Conservation (phyloP, 2,329 filamentous ascomycete genomes). For the Escovopsis sp. region DNA sequence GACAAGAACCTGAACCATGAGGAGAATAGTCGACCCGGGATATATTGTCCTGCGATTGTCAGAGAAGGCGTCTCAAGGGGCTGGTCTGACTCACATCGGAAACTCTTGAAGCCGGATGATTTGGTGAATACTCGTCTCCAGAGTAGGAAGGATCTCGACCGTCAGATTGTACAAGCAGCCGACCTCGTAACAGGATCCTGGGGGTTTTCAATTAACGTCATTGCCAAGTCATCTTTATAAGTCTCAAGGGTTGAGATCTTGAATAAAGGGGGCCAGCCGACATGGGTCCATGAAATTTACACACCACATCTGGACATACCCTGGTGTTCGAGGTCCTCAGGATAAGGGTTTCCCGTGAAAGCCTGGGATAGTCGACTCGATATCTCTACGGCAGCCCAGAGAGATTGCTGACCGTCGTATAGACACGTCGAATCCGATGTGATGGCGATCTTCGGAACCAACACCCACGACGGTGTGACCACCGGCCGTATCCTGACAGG, state of each 20-base stretch:
- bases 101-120: constrained; percentile 30
- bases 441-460: constrained; percentile 29
- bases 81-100: constrained; percentile 22
- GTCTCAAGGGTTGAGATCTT: too few species aligned
- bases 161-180: constrained; percentile 35
- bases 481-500: not conserved
- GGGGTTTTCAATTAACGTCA: too few species aligned
- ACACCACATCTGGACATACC: too few species aligned
- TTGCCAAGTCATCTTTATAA: too few species aligned
- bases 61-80: constrained; percentile 4
- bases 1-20: constrained; percentile 33
- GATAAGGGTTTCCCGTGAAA: constrained; percentile 1
- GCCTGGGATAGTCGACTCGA: constrained; percentile 23
- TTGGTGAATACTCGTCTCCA: constrained; percentile 27
- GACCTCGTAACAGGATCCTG: constrained; percentile 24
- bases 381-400: constrained; percentile 38
- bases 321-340: too few species aligned
- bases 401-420: constrained; percentile 16
- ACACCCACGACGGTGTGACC: constrained; percentile 11
- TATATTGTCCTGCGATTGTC: constrained; percentile 22
- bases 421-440: constrained; percentile 26
- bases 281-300: too few species aligned
- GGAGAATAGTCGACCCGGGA: constrained; percentile 29
- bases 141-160: constrained; percentile 29
- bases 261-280: too few species aligned